Percentiles rank a stretch among this genome's conserved stretches.
phyloP scores from a whole-genome alignment of 306 rosid species.

The Vicia sativa region DNA sequence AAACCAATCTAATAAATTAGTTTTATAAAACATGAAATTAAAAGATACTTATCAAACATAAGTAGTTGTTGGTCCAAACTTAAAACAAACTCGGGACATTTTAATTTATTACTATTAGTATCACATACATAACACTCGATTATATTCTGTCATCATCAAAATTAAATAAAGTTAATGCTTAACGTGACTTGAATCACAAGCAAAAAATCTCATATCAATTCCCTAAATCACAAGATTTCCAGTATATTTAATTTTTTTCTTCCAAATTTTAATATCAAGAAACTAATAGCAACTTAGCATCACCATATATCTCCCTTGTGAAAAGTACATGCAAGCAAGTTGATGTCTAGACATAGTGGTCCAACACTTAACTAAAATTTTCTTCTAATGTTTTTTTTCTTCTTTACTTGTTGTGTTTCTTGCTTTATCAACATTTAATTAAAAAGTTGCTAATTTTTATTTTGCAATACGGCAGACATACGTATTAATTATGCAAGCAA shows the following conservation, averaged over 20 bases:
- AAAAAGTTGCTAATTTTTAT: too few species aligned
- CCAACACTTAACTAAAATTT: not conserved
- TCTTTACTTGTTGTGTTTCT: not conserved
- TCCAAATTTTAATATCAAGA: conserved; percentile 9
- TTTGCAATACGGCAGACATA: too few species aligned
- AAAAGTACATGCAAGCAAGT: conserved; percentile 2
- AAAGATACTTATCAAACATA: too few species aligned
- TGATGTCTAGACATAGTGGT: conserved; percentile 10
- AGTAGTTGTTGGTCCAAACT: too few species aligned
- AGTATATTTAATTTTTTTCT: not conserved
- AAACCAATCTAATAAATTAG: too few species aligned
- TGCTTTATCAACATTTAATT: not conserved
- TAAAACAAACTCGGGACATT: too few species aligned
- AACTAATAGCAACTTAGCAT: not conserved
- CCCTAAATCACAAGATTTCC: conserved; percentile 10
- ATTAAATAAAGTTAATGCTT: not conserved
- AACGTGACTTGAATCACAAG: conserved; percentile 5
- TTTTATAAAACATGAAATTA: too few species aligned
- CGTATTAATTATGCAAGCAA: too few species aligned
- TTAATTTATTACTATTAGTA: too few species aligned
- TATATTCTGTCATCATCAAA: not conserved
- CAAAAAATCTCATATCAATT: not conserved
- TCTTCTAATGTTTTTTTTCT: not conserved
- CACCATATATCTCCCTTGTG: not conserved
- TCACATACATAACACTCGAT: too few species aligned